Conservation (phyloP, 23 red algal species). For the Agarophyton chilense region DNA sequence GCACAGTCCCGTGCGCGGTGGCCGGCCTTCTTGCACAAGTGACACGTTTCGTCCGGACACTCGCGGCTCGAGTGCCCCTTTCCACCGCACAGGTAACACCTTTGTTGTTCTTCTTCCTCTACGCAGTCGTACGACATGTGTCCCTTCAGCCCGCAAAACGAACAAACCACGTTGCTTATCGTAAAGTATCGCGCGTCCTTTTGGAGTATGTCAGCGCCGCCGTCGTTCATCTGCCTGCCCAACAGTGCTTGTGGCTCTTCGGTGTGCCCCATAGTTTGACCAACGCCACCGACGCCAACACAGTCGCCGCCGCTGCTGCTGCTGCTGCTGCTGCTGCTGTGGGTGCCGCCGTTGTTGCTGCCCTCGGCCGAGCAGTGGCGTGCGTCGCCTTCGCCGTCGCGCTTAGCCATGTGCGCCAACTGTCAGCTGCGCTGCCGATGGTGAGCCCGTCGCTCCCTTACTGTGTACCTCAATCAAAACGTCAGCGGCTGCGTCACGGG, state of each 20-base stretch:
- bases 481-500: not conserved
- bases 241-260: not conserved
- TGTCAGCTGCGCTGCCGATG: not conserved
- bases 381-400: not conserved
- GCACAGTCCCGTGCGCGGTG: constrained; percentile 35
- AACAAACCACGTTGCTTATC: constrained; percentile 41
- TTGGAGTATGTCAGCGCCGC: constrained; percentile 14
- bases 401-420: not conserved
- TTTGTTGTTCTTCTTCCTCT: constrained; percentile 21
- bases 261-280: too few species aligned
- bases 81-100: constrained; percentile 35
- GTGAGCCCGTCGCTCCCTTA: not conserved
- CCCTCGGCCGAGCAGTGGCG: not conserved
- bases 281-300: not conserved
- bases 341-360: not conserved
- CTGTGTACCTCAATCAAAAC: not conserved
- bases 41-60: constrained; percentile 20
- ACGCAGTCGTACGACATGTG: constrained; percentile 54
- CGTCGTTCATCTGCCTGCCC: not conserved
- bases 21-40: constrained; percentile 3
- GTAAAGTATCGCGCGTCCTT: constrained; percentile 60
- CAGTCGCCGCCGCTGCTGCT: not conserved
- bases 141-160: constrained; percentile 44
- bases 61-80: constrained; percentile 22
- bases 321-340: not conserved